Percentiles rank a stretch among this genome's conserved stretches.
Evolutionary conservation across 228 moss, liverwort and hornwort species (phyloP).

Genomic region (Sphagnum fallax): DNA sequence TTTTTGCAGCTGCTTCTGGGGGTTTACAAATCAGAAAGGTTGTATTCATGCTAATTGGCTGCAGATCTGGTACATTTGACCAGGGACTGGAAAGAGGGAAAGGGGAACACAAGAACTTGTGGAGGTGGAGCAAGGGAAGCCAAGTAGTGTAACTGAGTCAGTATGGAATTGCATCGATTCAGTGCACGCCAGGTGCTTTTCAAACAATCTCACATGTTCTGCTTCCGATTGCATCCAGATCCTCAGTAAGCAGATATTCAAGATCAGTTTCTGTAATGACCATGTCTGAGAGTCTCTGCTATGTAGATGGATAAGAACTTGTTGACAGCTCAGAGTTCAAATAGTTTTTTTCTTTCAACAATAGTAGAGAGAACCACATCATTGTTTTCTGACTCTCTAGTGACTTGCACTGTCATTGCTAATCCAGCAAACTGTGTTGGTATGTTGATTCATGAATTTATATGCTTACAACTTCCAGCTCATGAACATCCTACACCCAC

Average conservation of each 20-base stretch:
- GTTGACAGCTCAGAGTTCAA: not conserved
- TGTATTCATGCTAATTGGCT: no score
- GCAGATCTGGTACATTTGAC: slow-evolving; percentile 14
- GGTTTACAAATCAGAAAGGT: not conserved
- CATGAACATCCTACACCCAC: no score
- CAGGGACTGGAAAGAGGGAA: slow-evolving; percentile 7
- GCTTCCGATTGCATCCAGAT: not conserved
- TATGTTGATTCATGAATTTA: no score
- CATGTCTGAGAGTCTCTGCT: not conserved
- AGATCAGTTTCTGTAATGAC: not conserved
- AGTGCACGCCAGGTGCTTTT: slow-evolving; percentile 23
- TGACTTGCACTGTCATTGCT: no score
- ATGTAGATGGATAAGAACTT: not conserved
- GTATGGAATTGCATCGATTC: slow-evolving; percentile 41
- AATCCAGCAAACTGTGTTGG: no score
- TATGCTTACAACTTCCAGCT: no score
- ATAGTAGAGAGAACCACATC: not conserved
- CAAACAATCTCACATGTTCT: not conserved
- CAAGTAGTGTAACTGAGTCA: slow-evolving; percentile 12
- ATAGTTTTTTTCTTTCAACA: not conserved
- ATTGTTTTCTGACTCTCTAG: not conserved
- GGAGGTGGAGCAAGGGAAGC: slow-evolving; percentile 2
- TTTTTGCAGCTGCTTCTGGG: not conserved
- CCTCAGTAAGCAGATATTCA: not conserved
- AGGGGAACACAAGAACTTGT: not conserved